Evolutionary conservation across 495 filamentous ascomycete species (phyloP), one percentile per base, ranked within the genome.

Genomic region (Penicillium cataractarum): DNA sequence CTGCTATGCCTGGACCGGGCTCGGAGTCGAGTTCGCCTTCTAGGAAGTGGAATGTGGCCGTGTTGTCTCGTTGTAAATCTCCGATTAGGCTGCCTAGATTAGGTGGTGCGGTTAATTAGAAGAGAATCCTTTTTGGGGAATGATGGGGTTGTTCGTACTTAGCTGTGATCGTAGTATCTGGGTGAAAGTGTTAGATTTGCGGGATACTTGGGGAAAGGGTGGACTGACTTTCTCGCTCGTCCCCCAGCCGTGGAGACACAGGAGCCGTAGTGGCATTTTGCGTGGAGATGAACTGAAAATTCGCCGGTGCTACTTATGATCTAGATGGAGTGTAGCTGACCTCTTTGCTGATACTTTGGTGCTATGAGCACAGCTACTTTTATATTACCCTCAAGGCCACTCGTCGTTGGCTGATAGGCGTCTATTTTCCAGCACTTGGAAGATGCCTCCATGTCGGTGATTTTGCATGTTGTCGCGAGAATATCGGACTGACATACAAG

Each of bases 181-280:
- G 22, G 29, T 15, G 19, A 13, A n/a, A 15, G 10, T 10, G 42
- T 46, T 46, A 46, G 42, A 9, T 3, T 0, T 46, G 9, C 13
- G 42, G 42, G 22, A 46, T 46, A 22, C 9, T 46, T 46, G 4
- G 8, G 7, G 13, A 21, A 10, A 12, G 3, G 42, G 9, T 2
- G 27, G 21, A 48, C 63, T 57, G 49, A 70, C 71, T 67, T 69
- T 74, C 27, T 71, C 53, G 52, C 68, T 74, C 10, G 71, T 74
- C 12, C 71, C 71, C 71, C 71, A 74, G 48, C 71, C 71, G 64
- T 74, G 71, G 40, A 74, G 67, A 59, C 71, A 74, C 55, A 74
- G 55, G 15, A 74, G 58, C 55, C 64, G 64, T 31, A 74, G 61
- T 31, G 69, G 70, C 71, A 74, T 74, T 22, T 31, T 21, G 50